Base-by-base conservation (phyloP, 176 grass and related monocot genomes). In the Puya raimondii region DNA sequence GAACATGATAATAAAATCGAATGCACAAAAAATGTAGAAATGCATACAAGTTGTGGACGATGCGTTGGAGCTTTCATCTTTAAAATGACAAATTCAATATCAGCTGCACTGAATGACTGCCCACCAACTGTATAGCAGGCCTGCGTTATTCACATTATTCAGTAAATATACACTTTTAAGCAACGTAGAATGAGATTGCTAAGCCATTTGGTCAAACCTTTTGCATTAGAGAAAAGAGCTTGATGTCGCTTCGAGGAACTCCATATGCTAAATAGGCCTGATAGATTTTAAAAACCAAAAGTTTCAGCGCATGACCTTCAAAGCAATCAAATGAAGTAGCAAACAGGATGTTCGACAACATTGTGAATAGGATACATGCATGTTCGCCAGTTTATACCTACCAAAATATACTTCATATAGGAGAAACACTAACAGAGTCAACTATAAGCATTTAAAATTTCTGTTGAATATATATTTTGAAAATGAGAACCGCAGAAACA, bases 231-330 rank as follows among this genome's bases (percentile, higher is more conserved):
- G 94, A 97, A 68, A 90, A 99, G 76, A 92, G 81, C 79, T 99
- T 99, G 81, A 99, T 86, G 63, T 99, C 89, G 68, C 81, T 91
- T 77, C 80, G 85, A 52, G 94, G 89, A 73, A 99, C 87, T 75
- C 94, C 94, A 80, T 88, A 99, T 75, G 94, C 94, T 75, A 99
- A 82, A 87, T 93, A 99, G 50, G 94, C 85, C 94, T 99, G 82
- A 70, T 64, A 78, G 72, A 70, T 57, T 59, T 66, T 27, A 49
- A 72, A 5, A 74, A 3, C 54, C 11, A 70, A 70, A 69, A 71
- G 9, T 66, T 23, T 76, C 33, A 22, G 72, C 5, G 64, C 1
- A 18, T 63, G 50, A 65, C 16, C 61, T 76, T 49, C 75, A 56
- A 76, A 42, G 48, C 17, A 73, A 72, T 79, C 42, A 66, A 56